Evolutionary conservation across 805 yeast genomes (phyloP).

Genomic region (Metschnikowia gelsemii): DNA sequence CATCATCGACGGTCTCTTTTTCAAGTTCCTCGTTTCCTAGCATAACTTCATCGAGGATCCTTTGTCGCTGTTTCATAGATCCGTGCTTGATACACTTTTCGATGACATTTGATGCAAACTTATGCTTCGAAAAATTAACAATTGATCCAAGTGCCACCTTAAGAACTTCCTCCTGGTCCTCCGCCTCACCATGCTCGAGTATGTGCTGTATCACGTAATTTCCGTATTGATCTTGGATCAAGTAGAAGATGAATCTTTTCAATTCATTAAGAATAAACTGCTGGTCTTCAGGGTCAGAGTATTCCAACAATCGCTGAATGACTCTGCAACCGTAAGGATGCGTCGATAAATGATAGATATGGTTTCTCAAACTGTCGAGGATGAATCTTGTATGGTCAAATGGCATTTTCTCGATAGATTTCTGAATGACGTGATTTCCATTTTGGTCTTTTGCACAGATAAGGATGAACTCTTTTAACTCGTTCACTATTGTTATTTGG

Average conservation of each 20-base stretch:
- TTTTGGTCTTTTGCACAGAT: slow-evolving; percentile 78
- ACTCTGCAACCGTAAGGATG: slow-evolving; percentile 99
- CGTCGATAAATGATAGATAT: slow-evolving; percentile 81
- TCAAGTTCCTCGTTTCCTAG: slow-evolving; percentile 48
- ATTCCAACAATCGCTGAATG: slow-evolving; percentile 86
- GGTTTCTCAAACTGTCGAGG: slow-evolving; percentile 64
- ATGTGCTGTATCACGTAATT: slow-evolving; percentile 97
- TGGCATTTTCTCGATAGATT: slow-evolving; percentile 85
- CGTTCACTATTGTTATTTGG: slow-evolving; percentile 67
- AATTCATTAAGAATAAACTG: slow-evolving; percentile 66
- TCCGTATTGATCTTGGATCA: slow-evolving; percentile 96
- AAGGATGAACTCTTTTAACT: slow-evolving; percentile 66
- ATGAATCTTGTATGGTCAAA: slow-evolving; percentile 68
- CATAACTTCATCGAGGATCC: slow-evolving; percentile 66
- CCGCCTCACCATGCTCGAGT: slow-evolving; percentile 71
- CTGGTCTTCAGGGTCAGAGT: slow-evolving; percentile 66
- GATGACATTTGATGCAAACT: slow-evolving; percentile 96
- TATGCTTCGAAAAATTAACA: slow-evolving; percentile 87
- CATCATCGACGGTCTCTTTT: slow-evolving; percentile 53
- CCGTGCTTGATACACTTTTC: slow-evolving; percentile 88
- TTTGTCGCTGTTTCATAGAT: slow-evolving; percentile 55
- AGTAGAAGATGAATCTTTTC: slow-evolving; percentile 64
- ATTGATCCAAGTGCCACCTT: slow-evolving; percentile 67
- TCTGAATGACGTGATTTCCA: slow-evolving; percentile 97
- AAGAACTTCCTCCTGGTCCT: slow-evolving; percentile 62